These are phyloP conservation scores for Pilatotrama ljubarskyi DNA, from an alignment of 768 basidiomycete species.

Conservation along the genomic window DNA sequence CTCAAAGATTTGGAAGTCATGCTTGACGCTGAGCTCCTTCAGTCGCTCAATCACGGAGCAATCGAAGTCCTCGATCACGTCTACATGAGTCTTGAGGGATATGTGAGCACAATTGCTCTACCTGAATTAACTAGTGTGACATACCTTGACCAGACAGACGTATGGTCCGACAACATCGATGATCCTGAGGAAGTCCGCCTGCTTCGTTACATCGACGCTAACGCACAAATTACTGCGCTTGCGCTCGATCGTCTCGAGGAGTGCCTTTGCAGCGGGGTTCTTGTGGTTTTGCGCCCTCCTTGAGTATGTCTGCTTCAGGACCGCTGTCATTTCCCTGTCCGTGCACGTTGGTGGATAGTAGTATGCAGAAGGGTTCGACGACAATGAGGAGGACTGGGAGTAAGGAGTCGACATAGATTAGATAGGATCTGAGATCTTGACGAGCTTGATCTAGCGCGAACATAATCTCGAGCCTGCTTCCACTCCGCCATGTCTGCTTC, in stretches of 20 bases:
- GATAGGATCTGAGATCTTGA: conserved; percentile 9
- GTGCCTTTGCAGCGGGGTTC: conserved; percentile 77
- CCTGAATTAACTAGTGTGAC: conserved; percentile 2
- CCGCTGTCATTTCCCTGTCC: conserved; percentile 37
- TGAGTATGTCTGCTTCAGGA: conserved; percentile 56
- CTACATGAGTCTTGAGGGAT: conserved; percentile 82
- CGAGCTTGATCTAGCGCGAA: neutral
- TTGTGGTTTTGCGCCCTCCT: conserved; percentile 54
- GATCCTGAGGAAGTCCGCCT: conserved; percentile 77
- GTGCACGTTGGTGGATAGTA: no score
- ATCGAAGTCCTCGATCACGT: conserved; percentile 93
- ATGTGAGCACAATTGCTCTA: conserved; percentile 25
- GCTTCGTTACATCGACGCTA: conserved; percentile 89
- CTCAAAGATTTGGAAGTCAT: conserved; percentile 97
- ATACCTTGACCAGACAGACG: conserved; percentile 93
- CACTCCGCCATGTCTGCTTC: conserved; percentile 15
- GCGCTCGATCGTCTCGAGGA: conserved; percentile 80
- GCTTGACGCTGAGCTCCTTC: conserved; percentile 66
- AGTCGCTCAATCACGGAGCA: conserved; percentile 66
- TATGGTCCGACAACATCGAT: conserved; percentile 87
- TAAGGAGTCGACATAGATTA: neutral
- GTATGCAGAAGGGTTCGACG: neutral
- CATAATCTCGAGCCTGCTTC: conserved; percentile 13
- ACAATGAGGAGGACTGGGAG: neutral
- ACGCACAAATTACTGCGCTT: conserved; percentile 94